A percentile compares a stretch with the other conserved stretches of the same genome.
phyloP scores from a whole-genome alignment of 2,329 filamentous ascomycete species.

The Exophiala sideris region DNA sequence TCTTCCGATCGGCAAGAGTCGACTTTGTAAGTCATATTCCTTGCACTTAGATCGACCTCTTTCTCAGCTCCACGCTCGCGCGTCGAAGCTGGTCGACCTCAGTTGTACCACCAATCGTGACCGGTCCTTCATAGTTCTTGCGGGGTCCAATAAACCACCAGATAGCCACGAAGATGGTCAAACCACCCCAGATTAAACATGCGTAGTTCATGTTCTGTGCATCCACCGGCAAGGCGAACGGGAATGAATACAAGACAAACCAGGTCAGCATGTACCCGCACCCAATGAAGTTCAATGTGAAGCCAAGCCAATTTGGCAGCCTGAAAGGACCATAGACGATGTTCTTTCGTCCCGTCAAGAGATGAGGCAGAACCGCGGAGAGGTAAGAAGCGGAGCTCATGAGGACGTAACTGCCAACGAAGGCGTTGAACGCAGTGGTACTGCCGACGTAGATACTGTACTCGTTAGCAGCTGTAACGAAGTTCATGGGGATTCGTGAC shows the following conservation, averaged over 20 bases:
- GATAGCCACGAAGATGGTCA: constrained; percentile 48
- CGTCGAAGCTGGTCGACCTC: constrained; percentile 6
- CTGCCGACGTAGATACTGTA: constrained; percentile 44
- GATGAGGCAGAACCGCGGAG: constrained; percentile 50
- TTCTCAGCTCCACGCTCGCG: neutral
- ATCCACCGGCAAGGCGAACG: constrained; percentile 46
- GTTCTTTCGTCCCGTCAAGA: constrained; percentile 50
- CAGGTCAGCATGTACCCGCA: constrained; percentile 56
- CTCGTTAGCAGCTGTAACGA: neutral
- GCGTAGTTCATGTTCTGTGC: constrained; percentile 54
- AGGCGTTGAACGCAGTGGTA: constrained; percentile 51
- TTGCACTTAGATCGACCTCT: neutral
- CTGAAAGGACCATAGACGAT: constrained; percentile 53
- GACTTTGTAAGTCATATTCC: too few species aligned
- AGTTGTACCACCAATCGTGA: constrained; percentile 1
- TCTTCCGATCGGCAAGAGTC: too few species aligned
- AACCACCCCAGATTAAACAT: constrained; percentile 50
- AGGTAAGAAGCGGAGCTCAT: constrained; percentile 57
- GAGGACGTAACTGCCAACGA: constrained; percentile 58
- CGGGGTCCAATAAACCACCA: constrained; percentile 38
- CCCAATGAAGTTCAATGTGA: constrained; percentile 48
- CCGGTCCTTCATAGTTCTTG: constrained; percentile 20
- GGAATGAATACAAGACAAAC: constrained; percentile 59
- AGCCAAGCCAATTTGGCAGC: constrained; percentile 50
- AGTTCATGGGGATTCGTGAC: neutral